Percentiles rank a stretch among this genome's conserved stretches.
phyloP scores from a whole-genome alignment of 768 basidiomycete species.

The Amanita rubescens region DNA sequence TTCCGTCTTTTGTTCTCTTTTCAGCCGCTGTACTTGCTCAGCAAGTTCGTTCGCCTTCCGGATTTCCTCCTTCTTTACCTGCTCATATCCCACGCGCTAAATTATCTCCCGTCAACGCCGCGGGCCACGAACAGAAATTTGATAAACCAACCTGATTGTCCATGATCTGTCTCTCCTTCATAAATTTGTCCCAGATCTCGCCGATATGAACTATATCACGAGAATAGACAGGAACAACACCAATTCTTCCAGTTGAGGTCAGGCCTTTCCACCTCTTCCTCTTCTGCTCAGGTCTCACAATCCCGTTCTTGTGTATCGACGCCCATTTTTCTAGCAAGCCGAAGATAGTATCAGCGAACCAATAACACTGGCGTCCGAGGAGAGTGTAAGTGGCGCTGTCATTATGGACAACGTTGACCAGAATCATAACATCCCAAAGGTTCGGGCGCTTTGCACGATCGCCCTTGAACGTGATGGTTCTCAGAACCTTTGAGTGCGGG shows the following conservation, averaged over 20 bases:
- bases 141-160: not conserved
- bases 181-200: not conserved
- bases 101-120: not conserved
- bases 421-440: slow-evolving; percentile 3
- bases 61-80: not conserved
- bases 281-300: not conserved
- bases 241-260: not conserved
- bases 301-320: not conserved
- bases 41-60: not conserved
- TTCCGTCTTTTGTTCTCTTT: not conserved
- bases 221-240: not conserved
- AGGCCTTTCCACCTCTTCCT: not conserved
- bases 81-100: not conserved
- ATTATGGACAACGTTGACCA: not conserved
- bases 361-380: not conserved
- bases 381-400: not conserved
- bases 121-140: not conserved
- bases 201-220: not conserved
- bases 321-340: not conserved
- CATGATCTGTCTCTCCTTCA: not conserved
- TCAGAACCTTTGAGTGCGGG: not conserved
- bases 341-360: slow-evolving; percentile 1
- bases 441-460: not conserved
- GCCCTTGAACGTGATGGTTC: not conserved
- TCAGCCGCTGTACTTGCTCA: not conserved